A percentile compares a stretch with the other conserved stretches of the same genome.
Evolutionary conservation across 148 eudicot species (phyloP).

Genomic region (Gaultheria prostrata): DNA sequence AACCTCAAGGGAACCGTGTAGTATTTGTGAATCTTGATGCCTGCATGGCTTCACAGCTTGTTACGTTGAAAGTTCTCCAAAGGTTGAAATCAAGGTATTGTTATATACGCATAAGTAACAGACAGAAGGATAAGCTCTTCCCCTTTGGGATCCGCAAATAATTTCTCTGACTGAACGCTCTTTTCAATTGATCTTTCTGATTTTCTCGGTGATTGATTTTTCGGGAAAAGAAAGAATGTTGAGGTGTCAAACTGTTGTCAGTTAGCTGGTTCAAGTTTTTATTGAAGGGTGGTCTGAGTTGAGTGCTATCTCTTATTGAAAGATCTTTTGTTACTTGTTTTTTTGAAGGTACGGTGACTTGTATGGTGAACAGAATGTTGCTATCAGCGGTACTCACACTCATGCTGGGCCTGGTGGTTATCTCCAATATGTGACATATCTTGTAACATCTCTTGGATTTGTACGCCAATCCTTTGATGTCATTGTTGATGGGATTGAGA

Average conservation of each 20-base stretch:
- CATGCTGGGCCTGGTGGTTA: slow-evolving; percentile 99
- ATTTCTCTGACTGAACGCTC: neutral
- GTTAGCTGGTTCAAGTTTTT: neutral
- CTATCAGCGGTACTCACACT: slow-evolving; percentile 94
- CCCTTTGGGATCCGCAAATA: neutral
- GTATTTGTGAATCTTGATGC: slow-evolving; percentile 95
- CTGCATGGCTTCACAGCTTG: slow-evolving; percentile 94
- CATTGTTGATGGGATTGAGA: slow-evolving; percentile 86
- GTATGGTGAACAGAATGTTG: slow-evolving; percentile 84
- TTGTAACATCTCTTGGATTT: slow-evolving; percentile 90
- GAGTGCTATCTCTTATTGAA: slow-evolving; percentile 5
- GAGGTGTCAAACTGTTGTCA: neutral
- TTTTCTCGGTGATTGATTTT: neutral
- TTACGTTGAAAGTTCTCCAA: slow-evolving; percentile 82
- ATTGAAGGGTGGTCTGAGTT: neutral
- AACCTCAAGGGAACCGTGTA: slow-evolving; percentile 66
- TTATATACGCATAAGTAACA: neutral
- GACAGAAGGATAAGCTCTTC: neutral
- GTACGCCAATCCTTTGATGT: slow-evolving; percentile 91
- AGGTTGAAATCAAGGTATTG: slow-evolving; percentile 82
- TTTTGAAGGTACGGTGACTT: slow-evolving; percentile 79
- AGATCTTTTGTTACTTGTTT: neutral
- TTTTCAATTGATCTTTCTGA: neutral
- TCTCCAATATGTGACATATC: slow-evolving; percentile 81
- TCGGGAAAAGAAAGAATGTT: neutral